Conservation (phyloP, 2,329 filamentous ascomycete genomes). For the Metarhizium humberi region DNA sequence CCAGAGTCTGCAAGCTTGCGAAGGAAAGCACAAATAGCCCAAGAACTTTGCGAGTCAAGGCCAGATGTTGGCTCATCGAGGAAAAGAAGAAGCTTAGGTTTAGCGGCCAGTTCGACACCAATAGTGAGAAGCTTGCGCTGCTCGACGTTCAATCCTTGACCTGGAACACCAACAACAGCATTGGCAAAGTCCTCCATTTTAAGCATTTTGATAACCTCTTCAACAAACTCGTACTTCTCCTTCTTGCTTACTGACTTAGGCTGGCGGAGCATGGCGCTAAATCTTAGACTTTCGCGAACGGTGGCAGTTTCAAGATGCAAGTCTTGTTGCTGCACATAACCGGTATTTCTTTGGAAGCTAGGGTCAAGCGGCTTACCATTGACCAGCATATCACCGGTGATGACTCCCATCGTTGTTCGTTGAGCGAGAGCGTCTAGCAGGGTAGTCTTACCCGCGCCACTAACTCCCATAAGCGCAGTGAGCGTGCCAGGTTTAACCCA, state of each 20-base stretch:
- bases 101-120: slow-evolving; percentile 48
- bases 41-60: slow-evolving; percentile 54
- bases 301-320: slow-evolving; percentile 46
- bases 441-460: slow-evolving; percentile 34
- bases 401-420: slow-evolving; percentile 50
- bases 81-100: slow-evolving; percentile 50
- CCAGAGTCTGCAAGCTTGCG: slow-evolving; percentile 48
- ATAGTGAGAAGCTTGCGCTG: slow-evolving; percentile 55
- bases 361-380: slow-evolving; percentile 46
- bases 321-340: slow-evolving; percentile 61
- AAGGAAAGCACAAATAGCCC: slow-evolving; percentile 53
- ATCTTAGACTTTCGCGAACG: slow-evolving; percentile 43
- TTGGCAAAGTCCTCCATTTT: slow-evolving; percentile 60
- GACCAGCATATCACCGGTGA: slow-evolving; percentile 58
- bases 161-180: slow-evolving; percentile 54
- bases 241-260: slow-evolving; percentile 40
- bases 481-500: slow-evolving; percentile 87
- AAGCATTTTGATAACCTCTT: slow-evolving; percentile 56
- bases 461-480: slow-evolving; percentile 66
- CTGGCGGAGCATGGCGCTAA: slow-evolving; percentile 50
- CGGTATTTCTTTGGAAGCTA: slow-evolving; percentile 55
- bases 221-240: slow-evolving; percentile 54
- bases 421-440: slow-evolving; percentile 33
- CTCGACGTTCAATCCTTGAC: slow-evolving; percentile 51
- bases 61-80: slow-evolving; percentile 53